Evolutionary conservation across 2,329 filamentous ascomycete species (phyloP).

Genomic region (Pseudogymnoascus pannorum): DNA sequence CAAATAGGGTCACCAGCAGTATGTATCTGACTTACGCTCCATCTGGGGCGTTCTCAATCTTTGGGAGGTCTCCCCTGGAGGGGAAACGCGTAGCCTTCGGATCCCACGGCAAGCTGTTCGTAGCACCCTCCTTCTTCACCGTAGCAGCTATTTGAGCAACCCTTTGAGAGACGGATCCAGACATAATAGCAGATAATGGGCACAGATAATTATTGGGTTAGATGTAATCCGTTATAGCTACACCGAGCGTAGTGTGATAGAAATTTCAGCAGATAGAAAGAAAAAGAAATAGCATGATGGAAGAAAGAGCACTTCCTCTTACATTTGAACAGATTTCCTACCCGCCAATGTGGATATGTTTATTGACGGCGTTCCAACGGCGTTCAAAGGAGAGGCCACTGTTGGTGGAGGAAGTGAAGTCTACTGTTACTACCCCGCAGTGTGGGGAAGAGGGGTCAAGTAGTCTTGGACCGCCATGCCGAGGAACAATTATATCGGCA

Average conservation of each 20-base stretch:
- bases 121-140: conserved; percentile 13
- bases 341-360: neutral
- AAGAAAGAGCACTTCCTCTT: neutral
- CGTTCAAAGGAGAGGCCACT: neutral
- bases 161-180: conserved; percentile 6
- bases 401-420: neutral
- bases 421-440: neutral
- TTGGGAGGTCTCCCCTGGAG: conserved; percentile 22
- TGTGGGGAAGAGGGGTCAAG: conserved; percentile 6
- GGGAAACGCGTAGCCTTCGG: conserved; percentile 27
- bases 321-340: neutral
- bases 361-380: neutral
- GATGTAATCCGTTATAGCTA: neutral
- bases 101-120: conserved; percentile 24
- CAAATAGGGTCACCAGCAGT: neutral
- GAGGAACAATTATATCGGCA: conserved; percentile 9
- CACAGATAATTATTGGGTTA: neutral
- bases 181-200: neutral
- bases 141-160: conserved; percentile 23
- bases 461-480: conserved; percentile 12
- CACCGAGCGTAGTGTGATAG: neutral
- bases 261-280: neutral
- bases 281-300: neutral
- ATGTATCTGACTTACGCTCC: conserved; percentile 16
- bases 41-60: conserved; percentile 24